These are phyloP conservation scores for Colletotrichum sidae DNA, from an alignment of 2,329 filamentous ascomycete genomes.

Conservation along the genomic window DNA sequence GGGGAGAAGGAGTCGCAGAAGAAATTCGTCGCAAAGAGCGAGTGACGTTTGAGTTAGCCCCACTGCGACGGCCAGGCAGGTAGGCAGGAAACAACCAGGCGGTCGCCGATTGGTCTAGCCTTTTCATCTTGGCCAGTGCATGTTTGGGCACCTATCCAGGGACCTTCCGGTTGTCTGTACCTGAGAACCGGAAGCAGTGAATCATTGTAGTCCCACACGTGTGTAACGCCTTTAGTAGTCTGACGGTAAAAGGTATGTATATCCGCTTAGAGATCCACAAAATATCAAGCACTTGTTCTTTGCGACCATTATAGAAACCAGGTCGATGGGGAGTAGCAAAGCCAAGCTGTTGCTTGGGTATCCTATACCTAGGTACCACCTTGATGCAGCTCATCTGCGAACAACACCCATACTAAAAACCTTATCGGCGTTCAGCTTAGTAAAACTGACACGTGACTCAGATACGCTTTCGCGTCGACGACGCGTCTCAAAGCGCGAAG, in stretches of 20 bases:
- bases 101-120: constrained; percentile 29
- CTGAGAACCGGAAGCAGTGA: not conserved
- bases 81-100: constrained; percentile 31
- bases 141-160: constrained; percentile 4
- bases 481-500: constrained; percentile 25
- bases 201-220: too few species aligned
- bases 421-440: constrained; percentile 6
- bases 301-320: too few species aligned
- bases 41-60: constrained; percentile 39
- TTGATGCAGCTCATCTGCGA: too few species aligned
- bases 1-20: constrained; percentile 13
- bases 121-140: constrained; percentile 3
- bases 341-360: too few species aligned
- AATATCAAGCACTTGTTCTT: too few species aligned
- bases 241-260: too few species aligned
- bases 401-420: not conserved
- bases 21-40: constrained; percentile 38
- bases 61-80: constrained; percentile 25
- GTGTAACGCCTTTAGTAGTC: too few species aligned
- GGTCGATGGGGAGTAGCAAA: too few species aligned
- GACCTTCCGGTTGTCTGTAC: constrained; percentile 12
- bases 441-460: constrained; percentile 30
- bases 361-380: too few species aligned
- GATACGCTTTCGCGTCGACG: constrained; percentile 37
- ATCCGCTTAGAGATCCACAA: too few species aligned